Evolutionary conservation across 2,329 filamentous ascomycete genomes (phyloP), one percentile per base, ranked within the genome.

Genomic region (Arthrobotrys entomopaga): DNA sequence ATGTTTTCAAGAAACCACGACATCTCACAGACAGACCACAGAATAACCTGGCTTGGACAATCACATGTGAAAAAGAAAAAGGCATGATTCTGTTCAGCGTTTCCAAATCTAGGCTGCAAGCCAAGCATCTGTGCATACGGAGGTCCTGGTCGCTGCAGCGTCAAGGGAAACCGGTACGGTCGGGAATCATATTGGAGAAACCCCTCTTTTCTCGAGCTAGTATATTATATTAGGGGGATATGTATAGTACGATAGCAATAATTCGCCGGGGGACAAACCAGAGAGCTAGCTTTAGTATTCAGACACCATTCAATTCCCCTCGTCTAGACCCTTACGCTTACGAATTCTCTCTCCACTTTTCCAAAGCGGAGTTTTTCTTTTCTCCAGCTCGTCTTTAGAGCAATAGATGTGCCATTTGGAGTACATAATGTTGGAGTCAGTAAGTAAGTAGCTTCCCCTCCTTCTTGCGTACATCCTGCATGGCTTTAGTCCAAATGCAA

Each of bases 121-220:
- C 69, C 69, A 73, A 73, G 69, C 46, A 73, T 73, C 48, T 29
- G 69, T 73, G 69, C 69, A 73, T 65, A 34, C 11, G 48, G 60
- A 57, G 67, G 54, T 56, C 29, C 29, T 34, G 29, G 29, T 73
- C 46, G 13, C 69, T 73, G 69, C 69, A 65, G 48, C 48, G 60
- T 65, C 69, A 65, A 73, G 61, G 69, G 69, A 73, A 65, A 60
- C 69, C 60, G 59, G 60, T 65, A 53, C 54, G 54, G 60, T 73
- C 69, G 69, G 61, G 61, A 65, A 42, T n/a, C n/a, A n/a, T n/a
- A n/a, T 54, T 65, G 52, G 46, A 64, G 29, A 24, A n/a, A 64
- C n/a, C 29, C 58, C 40, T 49, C 29, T 6, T 34, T 10, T 22
- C 16, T 52, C 57, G 48, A 59, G 40, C 42, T 59, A 59, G n/a